Conservation (phyloP, 2,329 filamentous ascomycete species). For the Gnomoniopsis sp. region DNA sequence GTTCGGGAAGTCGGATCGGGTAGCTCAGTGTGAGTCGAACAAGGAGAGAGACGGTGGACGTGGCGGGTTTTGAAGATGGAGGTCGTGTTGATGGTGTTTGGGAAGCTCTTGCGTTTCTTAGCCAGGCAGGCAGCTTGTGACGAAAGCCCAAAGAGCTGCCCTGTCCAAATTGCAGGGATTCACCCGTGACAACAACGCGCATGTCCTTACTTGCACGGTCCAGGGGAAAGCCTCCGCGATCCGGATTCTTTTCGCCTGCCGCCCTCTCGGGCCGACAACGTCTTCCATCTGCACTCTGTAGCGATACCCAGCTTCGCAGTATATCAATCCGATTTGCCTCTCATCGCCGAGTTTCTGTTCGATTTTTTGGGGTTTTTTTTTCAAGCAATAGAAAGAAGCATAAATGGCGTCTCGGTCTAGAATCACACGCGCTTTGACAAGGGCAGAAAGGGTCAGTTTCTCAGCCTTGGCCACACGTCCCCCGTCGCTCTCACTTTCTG, state of each 20-base stretch:
- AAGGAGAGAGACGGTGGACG: neutral
- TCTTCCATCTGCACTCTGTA: no score
- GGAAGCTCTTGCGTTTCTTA: conserved; percentile 5
- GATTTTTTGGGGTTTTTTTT: no score
- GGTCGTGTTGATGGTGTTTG: conserved; percentile 4
- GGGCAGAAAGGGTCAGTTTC: conserved; percentile 8
- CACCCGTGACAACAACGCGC: neutral
- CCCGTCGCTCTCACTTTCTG: conserved; percentile 8
- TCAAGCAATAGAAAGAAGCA: no score
- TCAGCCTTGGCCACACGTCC: conserved; percentile 6
- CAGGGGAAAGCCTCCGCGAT: neutral
- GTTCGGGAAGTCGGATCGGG: neutral
- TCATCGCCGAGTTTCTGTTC: no score
- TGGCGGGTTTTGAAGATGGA: conserved; percentile 2
- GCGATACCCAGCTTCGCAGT: no score
- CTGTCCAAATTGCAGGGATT: neutral
- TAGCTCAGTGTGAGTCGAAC: neutral
- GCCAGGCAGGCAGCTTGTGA: conserved; percentile 22
- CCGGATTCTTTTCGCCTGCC: neutral
- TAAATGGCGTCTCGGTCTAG: conserved; percentile 14
- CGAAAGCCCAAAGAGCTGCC: conserved; percentile 16
- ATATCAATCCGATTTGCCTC: no score
- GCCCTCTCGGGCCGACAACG: no score
- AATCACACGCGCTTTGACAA: conserved; percentile 13
- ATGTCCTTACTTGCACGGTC: neutral